Evolutionary conservation across 2,329 filamentous ascomycete genomes (phyloP), one percentile per base, ranked within the genome.

Genomic region (Podosphaera xanthii): DNA sequence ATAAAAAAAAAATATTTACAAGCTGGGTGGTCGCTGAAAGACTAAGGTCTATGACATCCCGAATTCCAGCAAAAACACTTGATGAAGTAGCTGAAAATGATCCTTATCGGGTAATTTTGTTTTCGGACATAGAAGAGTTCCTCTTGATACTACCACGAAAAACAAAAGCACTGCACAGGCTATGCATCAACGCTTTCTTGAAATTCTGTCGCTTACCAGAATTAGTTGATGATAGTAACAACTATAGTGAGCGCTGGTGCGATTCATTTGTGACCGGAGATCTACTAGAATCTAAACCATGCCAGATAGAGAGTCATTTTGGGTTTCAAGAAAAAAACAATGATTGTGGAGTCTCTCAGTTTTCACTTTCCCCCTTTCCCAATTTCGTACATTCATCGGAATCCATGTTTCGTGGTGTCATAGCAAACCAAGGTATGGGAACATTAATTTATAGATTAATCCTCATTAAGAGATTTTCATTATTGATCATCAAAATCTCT

Each of bases 31-130:
- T 63, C 4, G 71, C 75, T 10, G 89, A 94, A 67, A 67, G 69
- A n/a, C 69, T 72, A 9, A 72, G 71, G 35, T 72, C 73, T 1
- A 62, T 66, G 12, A 71, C 72, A 49, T 75, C 83, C 7, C 74
- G 72, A 48, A 72, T 82, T 59, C 87, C 89, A 4, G 86, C 86
- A 14, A 79, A 86, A 56, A 84, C 84, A 0, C 64, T 85, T 61
- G 88, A 96, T 67, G 82, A 88, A 34, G 76, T 80, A 1, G 79
- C 77, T 14, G 84, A 87, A 63, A 84, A 90, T 60, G 91, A 96
- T 66, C 86, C 88, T 0, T 94, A 86, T 64, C 79, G 89, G 42
- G 80, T 92, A 2, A 78, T 95, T 53, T 79, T 96, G 66, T 89
- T 83, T 64, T 79, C 81, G 0, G 92, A 97, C 68, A 74, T 96